A percentile compares a stretch with the other conserved stretches of the same genome.
phyloP scores from a whole-genome alignment of 345 rosid genomes.

The Eucalyptus curtisii region DNA sequence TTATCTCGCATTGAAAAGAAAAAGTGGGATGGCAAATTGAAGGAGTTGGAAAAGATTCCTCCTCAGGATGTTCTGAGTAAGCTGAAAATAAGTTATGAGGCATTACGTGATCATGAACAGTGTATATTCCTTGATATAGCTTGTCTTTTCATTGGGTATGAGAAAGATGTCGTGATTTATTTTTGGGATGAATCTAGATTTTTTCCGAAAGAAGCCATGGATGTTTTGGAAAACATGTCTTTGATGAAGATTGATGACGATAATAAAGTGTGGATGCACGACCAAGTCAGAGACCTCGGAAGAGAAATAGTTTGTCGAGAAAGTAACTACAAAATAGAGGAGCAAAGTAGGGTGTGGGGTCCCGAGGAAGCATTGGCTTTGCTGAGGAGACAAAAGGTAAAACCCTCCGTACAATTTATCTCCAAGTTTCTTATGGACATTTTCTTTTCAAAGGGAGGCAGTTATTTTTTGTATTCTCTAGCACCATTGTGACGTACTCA shows the following conservation, averaged over 20 bases:
- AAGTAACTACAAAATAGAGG: accelerated
- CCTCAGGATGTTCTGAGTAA: accelerated
- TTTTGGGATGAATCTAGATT: too few relatives aligned
- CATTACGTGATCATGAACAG: accelerated
- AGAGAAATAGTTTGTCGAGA: neutral
- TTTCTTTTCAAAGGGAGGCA: accelerated
- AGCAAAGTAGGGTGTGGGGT: neutral
- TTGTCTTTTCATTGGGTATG: too few relatives aligned
- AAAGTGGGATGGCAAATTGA: too few relatives aligned
- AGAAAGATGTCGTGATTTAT: accelerated
- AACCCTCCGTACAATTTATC: accelerated
- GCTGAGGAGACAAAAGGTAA: neutral
- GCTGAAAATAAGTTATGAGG: accelerated
- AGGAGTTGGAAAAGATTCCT: too few relatives aligned
- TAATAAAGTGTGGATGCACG: neutral
- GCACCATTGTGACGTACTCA: too few relatives aligned
- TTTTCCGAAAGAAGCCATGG: too few relatives aligned
- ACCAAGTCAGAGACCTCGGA: neutral
- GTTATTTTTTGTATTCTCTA: too few relatives aligned
- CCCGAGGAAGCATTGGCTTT: neutral
- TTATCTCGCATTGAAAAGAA: accelerated
- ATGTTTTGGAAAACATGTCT: accelerated
- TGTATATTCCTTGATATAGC: accelerated
- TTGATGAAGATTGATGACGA: accelerated
- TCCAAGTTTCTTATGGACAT: neutral